phyloP scores from a whole-genome alignment of 176 grass and related monocot genomes.

The Hordeum marinum region DNA sequence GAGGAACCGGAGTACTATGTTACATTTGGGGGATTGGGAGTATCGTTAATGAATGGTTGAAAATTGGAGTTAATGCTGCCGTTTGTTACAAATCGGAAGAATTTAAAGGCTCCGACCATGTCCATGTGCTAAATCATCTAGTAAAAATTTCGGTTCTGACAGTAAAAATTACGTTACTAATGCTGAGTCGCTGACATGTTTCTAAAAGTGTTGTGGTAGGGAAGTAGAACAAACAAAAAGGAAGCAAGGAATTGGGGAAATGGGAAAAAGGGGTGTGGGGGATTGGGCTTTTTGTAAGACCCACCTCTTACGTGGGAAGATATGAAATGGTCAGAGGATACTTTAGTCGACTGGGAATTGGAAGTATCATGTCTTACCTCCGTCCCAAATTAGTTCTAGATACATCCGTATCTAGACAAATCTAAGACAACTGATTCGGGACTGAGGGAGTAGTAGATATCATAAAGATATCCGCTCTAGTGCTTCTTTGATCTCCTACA shows the following conservation, averaged over 20 bases:
- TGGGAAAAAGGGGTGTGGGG: conserved; percentile 9
- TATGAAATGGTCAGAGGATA: conserved; percentile 21
- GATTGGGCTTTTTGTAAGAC: conserved; percentile 24
- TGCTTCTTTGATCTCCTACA: background rate
- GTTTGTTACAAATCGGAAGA: background rate
- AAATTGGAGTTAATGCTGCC: background rate
- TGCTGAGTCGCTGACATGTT: background rate
- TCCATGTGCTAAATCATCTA: background rate
- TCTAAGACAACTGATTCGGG: too few relatives aligned
- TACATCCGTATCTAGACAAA: too few relatives aligned
- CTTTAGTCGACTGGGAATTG: conserved; percentile 15
- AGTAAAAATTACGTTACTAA: background rate
- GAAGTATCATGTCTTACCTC: background rate
- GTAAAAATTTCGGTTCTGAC: background rate
- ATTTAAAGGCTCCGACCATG: background rate
- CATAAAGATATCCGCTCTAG: background rate
- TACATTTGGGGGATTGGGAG: background rate
- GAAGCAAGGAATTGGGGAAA: background rate
- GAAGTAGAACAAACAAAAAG: conserved; percentile 18
- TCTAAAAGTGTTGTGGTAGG: background rate
- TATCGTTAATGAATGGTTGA: background rate
- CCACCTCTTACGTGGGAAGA: conserved; percentile 25
- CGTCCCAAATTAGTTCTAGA: too few relatives aligned
- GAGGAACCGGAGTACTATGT: background rate
- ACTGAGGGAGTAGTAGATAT: background rate